Evolutionary conservation across 768 basidiomycete species (phyloP).

Genomic region (Hortiboletus campestris): DNA sequence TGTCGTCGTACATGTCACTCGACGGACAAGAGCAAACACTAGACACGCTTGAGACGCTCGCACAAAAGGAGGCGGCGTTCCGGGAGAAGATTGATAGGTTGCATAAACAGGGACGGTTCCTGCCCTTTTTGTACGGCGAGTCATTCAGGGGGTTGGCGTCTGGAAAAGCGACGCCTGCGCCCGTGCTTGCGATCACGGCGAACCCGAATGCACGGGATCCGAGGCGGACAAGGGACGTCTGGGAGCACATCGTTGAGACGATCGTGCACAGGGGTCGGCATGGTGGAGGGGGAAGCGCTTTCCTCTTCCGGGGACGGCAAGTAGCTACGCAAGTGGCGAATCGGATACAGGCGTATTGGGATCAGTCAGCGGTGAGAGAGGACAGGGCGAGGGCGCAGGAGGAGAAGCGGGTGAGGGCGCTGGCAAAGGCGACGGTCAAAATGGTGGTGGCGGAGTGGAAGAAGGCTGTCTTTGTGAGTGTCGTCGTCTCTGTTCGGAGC

Average conservation of each 20-base stretch:
- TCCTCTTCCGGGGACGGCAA: conserved; percentile 36
- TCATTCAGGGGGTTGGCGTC: conserved; percentile 4
- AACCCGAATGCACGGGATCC: conserved; percentile 25
- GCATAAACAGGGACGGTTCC: conserved; percentile 47
- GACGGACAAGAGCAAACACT: conserved; percentile 48
- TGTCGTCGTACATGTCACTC: conserved; percentile 61
- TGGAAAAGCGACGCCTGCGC: conserved; percentile 4
- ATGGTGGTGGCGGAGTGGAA: conserved; percentile 81
- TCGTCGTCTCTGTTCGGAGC: neutral
- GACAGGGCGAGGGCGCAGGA: conserved; percentile 58
- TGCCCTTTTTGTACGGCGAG: conserved; percentile 38
- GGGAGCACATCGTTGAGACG: conserved; percentile 58
- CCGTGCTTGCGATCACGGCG: conserved; percentile 5
- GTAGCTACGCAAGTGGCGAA: conserved; percentile 57
- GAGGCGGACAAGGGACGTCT: conserved; percentile 41
- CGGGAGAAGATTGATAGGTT: conserved; percentile 44
- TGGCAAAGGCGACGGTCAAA: conserved; percentile 73
- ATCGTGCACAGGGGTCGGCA: conserved; percentile 32
- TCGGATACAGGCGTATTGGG: conserved; percentile 75
- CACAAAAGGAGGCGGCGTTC: conserved; percentile 42
- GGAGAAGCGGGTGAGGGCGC: conserved; percentile 59
- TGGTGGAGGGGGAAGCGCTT: conserved; percentile 7
- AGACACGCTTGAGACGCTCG: conserved; percentile 37
- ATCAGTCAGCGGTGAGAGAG: conserved; percentile 57
- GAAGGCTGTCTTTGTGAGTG: conserved; percentile 76